A percentile compares a stretch with the other conserved stretches of the same genome.
These are phyloP conservation scores for Boletellus emodensis DNA, from an alignment of 768 basidiomycete genomes.

Conservation along the genomic window DNA sequence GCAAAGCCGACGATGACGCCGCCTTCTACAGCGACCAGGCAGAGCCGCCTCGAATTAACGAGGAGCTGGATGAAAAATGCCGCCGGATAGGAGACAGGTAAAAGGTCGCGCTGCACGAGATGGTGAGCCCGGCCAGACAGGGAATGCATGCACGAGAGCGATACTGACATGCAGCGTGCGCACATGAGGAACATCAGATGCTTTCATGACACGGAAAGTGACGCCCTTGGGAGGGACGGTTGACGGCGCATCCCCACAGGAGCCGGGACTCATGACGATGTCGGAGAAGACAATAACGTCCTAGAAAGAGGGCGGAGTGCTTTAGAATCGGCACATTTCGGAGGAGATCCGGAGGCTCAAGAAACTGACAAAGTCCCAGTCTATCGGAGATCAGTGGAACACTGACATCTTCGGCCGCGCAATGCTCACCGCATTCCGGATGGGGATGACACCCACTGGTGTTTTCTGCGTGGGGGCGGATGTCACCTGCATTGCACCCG, in stretches of 20 bases:
- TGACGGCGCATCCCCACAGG: background rate
- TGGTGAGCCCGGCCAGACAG: slow-evolving; percentile 1
- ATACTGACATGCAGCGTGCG: slow-evolving; percentile 25
- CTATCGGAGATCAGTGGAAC: no score
- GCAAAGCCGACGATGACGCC: slow-evolving; percentile 25
- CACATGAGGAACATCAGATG: slow-evolving; percentile 27
- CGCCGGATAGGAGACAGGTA: slow-evolving; percentile 26
- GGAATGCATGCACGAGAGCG: background rate
- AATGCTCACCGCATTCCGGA: background rate
- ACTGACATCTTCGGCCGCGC: background rate
- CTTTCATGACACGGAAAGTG: slow-evolving; percentile 24
- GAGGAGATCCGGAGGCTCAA: background rate
- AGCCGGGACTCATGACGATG: slow-evolving; percentile 7
- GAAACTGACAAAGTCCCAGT: no score
- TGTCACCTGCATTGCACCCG: background rate
- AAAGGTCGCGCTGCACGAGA: slow-evolving; percentile 18
- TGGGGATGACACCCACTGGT: background rate
- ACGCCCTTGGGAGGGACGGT: slow-evolving; percentile 7
- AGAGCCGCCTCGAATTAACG: slow-evolving; percentile 27
- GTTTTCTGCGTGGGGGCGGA: background rate
- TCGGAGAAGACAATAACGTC: no score
- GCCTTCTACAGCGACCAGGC: slow-evolving; percentile 25
- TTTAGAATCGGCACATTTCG: slow-evolving; percentile 16
- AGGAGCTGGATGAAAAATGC: slow-evolving; percentile 33
- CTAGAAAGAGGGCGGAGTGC: background rate